Evolutionary conservation across 495 filamentous ascomycete genomes (phyloP).

Genomic region (Aspergillus asperescens): DNA sequence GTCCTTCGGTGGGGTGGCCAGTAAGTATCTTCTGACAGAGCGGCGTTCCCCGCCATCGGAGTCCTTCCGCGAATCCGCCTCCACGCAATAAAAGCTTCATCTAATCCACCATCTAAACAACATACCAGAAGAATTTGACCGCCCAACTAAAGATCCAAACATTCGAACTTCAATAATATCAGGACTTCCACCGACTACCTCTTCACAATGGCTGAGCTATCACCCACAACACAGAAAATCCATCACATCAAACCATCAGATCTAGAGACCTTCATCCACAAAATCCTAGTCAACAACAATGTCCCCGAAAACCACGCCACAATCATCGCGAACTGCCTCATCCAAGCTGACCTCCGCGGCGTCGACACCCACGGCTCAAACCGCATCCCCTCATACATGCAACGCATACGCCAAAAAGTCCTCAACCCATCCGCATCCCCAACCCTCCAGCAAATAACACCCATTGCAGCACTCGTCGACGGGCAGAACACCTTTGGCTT

Average conservation of each 20-base stretch:
- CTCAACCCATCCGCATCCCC: constrained; percentile 56
- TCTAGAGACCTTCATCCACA: constrained; percentile 36
- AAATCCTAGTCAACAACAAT: constrained; percentile 52
- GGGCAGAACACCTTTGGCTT: constrained; percentile 73
- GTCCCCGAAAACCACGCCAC: constrained; percentile 51
- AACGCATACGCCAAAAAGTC: constrained; percentile 60
- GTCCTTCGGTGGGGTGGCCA: no score
- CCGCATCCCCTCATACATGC: constrained; percentile 70
- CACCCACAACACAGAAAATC: constrained; percentile 15
- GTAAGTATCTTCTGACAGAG: no score
- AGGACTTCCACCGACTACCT: not conserved
- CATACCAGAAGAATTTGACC: not conserved
- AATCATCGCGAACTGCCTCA: constrained; percentile 57
- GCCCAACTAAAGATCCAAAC: not conserved
- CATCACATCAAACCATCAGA: constrained; percentile 24
- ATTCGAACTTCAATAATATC: not conserved
- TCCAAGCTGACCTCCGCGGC: constrained; percentile 69
- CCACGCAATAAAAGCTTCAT: not conserved
- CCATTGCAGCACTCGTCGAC: constrained; percentile 61
- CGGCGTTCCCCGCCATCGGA: no score
- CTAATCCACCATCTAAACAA: not conserved
- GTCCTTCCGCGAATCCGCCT: not conserved
- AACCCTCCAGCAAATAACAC: constrained; percentile 53
- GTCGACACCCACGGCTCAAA: constrained; percentile 76
- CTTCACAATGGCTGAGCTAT: not conserved